Percentiles rank a stretch among this genome's conserved stretches.
Conservation (phyloP, 495 filamentous ascomycete genomes). For the Jackrogersella minutella region DNA sequence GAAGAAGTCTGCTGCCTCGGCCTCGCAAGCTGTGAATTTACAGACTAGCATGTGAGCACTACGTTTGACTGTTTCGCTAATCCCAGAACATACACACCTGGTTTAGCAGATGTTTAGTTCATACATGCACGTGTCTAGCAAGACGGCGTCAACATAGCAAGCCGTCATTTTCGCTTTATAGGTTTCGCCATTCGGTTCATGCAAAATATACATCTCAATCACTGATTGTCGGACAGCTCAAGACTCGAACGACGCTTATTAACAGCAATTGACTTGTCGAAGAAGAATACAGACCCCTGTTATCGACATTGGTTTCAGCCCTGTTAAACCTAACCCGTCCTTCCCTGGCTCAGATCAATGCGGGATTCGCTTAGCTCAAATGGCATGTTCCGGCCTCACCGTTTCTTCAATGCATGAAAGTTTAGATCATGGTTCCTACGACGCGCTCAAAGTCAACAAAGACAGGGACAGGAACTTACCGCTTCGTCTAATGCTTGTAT, state of each 20-base stretch:
- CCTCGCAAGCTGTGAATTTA: not conserved
- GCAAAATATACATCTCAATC: slow-evolving; percentile 9
- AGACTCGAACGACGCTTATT: slow-evolving; percentile 14
- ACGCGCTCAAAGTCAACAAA: not conserved
- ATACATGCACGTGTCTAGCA: not conserved
- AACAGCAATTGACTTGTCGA: not conserved
- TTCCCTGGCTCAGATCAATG: slow-evolving; percentile 35
- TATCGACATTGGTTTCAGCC: slow-evolving; percentile 33
- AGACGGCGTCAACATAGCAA: not conserved
- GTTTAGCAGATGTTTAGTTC: not conserved
- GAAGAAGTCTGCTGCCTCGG: not conserved
- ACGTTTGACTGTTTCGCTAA: not conserved
- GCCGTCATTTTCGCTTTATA: not conserved
- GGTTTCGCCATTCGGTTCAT: not conserved
- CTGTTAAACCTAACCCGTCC: slow-evolving; percentile 12
- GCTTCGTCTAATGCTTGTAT: slow-evolving; percentile 8
- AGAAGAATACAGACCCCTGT: not conserved
- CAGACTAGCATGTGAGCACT: not conserved
- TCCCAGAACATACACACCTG: not conserved
- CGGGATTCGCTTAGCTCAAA: slow-evolving; percentile 22
- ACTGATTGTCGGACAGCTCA: not conserved
- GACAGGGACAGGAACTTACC: slow-evolving; percentile 26
- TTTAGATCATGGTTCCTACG: not conserved
- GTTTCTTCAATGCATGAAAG: slow-evolving; percentile 17
- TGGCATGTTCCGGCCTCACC: slow-evolving; percentile 9